phyloP scores from a whole-genome alignment of 495 filamentous ascomycete species.

The Trichoderma virens region DNA sequence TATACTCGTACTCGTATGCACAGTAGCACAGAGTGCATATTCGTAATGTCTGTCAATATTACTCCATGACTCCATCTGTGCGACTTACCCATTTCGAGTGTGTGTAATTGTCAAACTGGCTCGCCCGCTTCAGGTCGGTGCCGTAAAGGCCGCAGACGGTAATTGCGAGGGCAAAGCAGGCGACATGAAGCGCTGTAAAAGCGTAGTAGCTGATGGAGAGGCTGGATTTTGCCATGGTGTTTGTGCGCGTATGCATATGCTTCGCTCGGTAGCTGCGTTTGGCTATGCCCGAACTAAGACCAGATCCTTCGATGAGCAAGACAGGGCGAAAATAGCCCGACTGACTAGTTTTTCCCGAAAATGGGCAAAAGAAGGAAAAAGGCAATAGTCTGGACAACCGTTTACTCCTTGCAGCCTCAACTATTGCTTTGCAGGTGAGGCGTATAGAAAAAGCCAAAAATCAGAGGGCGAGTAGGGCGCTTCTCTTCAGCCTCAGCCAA shows the following conservation, averaged over 20 bases:
- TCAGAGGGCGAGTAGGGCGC: too few relatives aligned
- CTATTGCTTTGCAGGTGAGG: too few relatives aligned
- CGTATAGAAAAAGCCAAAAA: too few relatives aligned
- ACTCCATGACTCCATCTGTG: not conserved
- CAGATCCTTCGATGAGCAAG: not conserved
- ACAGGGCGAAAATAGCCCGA: too few relatives aligned
- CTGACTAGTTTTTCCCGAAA: too few relatives aligned
- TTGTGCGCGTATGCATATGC: too few relatives aligned
- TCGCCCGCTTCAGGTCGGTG: conserved; percentile 53
- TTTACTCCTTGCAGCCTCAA: too few relatives aligned
- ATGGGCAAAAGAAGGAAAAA: too few relatives aligned
- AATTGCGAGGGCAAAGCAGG: conserved; percentile 66
- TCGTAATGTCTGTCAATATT: not conserved
- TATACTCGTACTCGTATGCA: too few relatives aligned
- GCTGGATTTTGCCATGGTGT: conserved; percentile 14
- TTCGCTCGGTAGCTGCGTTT: not conserved
- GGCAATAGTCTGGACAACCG: too few relatives aligned
- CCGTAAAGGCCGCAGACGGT: conserved; percentile 75
- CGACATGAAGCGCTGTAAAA: conserved; percentile 52
- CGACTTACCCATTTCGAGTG: conserved; percentile 59
- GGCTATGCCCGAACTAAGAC: not conserved
- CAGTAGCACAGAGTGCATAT: not conserved
- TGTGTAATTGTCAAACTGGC: conserved; percentile 37
- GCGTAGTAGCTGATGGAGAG: conserved; percentile 31
- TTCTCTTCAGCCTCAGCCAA: too few relatives aligned